Percentiles rank a stretch among this genome's conserved stretches.
Evolutionary conservation across 129 eudicot species (phyloP).

Genomic region (Scalesia atractyloides): DNA sequence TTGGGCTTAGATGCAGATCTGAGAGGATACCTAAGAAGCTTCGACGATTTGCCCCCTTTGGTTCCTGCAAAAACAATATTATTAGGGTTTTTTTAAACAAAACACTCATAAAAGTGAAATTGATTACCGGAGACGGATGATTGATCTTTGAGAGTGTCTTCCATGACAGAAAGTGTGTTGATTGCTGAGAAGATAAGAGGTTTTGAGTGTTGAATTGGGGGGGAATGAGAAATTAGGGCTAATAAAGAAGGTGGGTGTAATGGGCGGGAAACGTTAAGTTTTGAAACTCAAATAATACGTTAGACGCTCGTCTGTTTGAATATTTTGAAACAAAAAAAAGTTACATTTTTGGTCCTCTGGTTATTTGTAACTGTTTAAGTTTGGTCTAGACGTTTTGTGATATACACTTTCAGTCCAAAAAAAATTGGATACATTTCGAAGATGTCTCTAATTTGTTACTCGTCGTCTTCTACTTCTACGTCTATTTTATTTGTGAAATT

Average conservation of each 20-base stretch:
- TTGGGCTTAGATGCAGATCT: constrained; percentile 63
- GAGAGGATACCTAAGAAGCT: constrained; percentile 76
- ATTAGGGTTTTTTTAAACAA: background rate
- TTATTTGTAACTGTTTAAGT: background rate
- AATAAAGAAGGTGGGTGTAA: constrained; percentile 19
- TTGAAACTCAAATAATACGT: constrained; percentile 31
- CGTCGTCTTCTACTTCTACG: background rate
- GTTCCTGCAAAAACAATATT: constrained; percentile 29
- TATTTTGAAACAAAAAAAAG: background rate
- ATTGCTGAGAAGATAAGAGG: constrained; percentile 1
- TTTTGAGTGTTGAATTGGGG: constrained; percentile 23
- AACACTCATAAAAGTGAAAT: background rate
- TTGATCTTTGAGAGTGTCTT: constrained; percentile 42
- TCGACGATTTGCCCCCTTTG: constrained; percentile 45
- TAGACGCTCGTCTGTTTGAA: constrained; percentile 16
- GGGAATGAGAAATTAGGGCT: constrained; percentile 34
- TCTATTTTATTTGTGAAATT: no score
- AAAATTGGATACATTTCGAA: background rate
- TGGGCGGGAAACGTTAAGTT: constrained; percentile 35
- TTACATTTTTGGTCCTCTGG: background rate
- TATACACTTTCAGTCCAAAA: background rate
- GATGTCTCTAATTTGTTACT: background rate
- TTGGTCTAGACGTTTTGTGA: background rate
- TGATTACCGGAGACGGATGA: constrained; percentile 41
- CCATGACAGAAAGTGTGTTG: constrained; percentile 29